These are phyloP conservation scores for Hamiltosporidium magnivora DNA, from an alignment of 371 early-diverging fungal species.

Conservation along the genomic window DNA sequence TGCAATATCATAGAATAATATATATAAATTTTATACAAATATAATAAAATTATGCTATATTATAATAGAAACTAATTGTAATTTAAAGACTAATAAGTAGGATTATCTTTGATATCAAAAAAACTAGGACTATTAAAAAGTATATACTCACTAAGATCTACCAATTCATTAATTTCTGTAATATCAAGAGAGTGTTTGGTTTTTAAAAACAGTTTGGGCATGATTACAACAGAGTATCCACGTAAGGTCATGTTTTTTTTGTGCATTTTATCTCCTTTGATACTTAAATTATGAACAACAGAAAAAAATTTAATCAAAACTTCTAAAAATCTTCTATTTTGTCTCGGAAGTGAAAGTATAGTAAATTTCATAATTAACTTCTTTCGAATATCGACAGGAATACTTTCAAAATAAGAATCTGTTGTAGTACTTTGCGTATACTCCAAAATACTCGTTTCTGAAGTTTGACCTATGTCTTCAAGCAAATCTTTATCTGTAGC, in stretches of 20 bases:
- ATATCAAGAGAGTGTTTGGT: conserved; percentile 13
- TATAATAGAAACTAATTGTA: too few relatives aligned
- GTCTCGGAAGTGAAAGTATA: conserved; percentile 27
- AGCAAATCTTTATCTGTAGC: neutral
- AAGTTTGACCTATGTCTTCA: too few relatives aligned
- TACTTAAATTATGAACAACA: conserved; percentile 17
- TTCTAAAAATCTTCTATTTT: conserved; percentile 39
- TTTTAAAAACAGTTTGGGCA: conserved; percentile 44
- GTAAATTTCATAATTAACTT: conserved; percentile 17
- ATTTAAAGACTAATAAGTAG: too few relatives aligned
- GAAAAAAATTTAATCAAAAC: conserved; percentile 18
- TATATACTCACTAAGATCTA: conserved; percentile 30
- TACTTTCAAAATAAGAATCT: too few relatives aligned
- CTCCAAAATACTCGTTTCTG: too few relatives aligned
- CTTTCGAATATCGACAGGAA: conserved; percentile 1
- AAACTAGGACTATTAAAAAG: neutral
- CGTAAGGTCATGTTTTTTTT: conserved; percentile 28
- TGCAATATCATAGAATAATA: too few relatives aligned
- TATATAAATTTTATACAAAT: too few relatives aligned
- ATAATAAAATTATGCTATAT: too few relatives aligned
- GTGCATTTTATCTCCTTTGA: conserved; percentile 7
- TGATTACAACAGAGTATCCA: conserved; percentile 39
- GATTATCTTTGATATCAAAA: too few relatives aligned
- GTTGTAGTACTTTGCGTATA: too few relatives aligned
- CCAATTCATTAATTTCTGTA: conserved; percentile 19